Percentiles rank a stretch among this genome's conserved stretches.
Evolutionary conservation across 805 yeast species (phyloP).

Genomic region (Teunomyces funiuensis): DNA sequence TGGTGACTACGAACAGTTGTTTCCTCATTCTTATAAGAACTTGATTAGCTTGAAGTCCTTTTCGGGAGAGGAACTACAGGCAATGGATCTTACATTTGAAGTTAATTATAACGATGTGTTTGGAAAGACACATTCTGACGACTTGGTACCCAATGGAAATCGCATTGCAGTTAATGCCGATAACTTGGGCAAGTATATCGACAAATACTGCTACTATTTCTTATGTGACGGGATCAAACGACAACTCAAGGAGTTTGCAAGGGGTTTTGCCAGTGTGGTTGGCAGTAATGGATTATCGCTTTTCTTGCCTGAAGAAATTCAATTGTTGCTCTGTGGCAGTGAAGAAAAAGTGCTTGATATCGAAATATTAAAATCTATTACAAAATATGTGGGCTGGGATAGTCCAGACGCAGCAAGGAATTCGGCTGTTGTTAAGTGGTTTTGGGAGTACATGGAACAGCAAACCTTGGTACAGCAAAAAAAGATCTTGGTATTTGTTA

Average conservation of each 20-base stretch:
- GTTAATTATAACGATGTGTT: slow-evolving; percentile 53
- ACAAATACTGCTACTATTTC: slow-evolving; percentile 59
- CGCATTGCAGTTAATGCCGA: slow-evolving; percentile 52
- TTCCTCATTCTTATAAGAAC: slow-evolving; percentile 59
- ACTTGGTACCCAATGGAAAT: slow-evolving; percentile 61
- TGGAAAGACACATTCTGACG: slow-evolving; percentile 44
- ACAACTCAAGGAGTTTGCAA: slow-evolving; percentile 58
- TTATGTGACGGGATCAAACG: slow-evolving; percentile 52
- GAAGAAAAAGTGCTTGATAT: slow-evolving; percentile 66
- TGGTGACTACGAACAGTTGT: slow-evolving; percentile 65
- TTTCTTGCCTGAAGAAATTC: slow-evolving; percentile 80
- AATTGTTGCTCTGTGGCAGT: slow-evolving; percentile 73
- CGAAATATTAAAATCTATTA: slow-evolving; percentile 63
- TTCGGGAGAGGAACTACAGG: slow-evolving; percentile 32
- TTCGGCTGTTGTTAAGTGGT: slow-evolving; percentile 63
- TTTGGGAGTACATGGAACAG: slow-evolving; percentile 74
- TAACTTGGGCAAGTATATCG: slow-evolving; percentile 62
- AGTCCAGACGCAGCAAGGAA: slow-evolving; percentile 34
- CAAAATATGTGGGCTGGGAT: slow-evolving; percentile 70
- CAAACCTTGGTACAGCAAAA: slow-evolving; percentile 52
- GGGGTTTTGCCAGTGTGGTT: slow-evolving; percentile 74
- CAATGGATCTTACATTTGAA: slow-evolving; percentile 59
- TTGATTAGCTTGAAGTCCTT: slow-evolving; percentile 29
- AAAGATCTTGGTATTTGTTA: slow-evolving; percentile 69
- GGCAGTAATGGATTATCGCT: slow-evolving; percentile 79